Conservation (phyloP, 352 stramenopile species). For the Phytophthora cajani region DNA sequence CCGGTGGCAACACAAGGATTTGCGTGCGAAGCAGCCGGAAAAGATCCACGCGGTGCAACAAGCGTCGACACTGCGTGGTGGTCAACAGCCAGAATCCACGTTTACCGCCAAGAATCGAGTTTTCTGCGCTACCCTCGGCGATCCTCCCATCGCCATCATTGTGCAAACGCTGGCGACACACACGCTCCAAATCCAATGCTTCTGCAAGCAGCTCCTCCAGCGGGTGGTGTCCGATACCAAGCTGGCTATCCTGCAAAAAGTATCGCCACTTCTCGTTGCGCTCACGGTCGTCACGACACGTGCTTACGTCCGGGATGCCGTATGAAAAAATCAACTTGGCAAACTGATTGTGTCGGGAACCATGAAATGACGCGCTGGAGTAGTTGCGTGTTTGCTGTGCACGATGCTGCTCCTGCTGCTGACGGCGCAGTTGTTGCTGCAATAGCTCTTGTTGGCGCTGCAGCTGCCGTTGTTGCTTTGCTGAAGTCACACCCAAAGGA, state of each 20-base stretch:
- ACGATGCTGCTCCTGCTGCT: conserved; percentile 32
- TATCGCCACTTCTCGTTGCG: conserved; percentile 82
- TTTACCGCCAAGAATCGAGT: conserved; percentile 70
- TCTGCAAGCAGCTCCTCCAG: conserved; percentile 60
- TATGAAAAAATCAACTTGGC: conserved; percentile 80
- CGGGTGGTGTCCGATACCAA: conserved; percentile 49
- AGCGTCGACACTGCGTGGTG: conserved; percentile 56
- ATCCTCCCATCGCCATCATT: conserved; percentile 8
- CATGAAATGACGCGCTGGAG: conserved; percentile 23
- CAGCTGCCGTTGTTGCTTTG: conserved; percentile 23
- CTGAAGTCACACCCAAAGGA: conserved; percentile 14
- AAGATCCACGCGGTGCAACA: conserved; percentile 83
- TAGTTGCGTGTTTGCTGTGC: conserved; percentile 26
- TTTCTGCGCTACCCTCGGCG: conserved; percentile 27
- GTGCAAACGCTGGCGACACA: conserved; percentile 51
- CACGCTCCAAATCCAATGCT: conserved; percentile 66
- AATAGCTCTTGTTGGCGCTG: conserved; percentile 17
- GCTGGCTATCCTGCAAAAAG: conserved; percentile 63
- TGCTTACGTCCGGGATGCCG: conserved; percentile 75
- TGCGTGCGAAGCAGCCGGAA: conserved; percentile 78
- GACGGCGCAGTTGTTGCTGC: conserved; percentile 24
- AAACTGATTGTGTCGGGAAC: conserved; percentile 69
- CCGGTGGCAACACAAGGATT: conserved; percentile 69
- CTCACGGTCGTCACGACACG: conserved; percentile 57
- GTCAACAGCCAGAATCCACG: conserved; percentile 72